Evolutionary conservation across 139 green algal genomes (phyloP).

Genomic region (Closterium sp.): DNA sequence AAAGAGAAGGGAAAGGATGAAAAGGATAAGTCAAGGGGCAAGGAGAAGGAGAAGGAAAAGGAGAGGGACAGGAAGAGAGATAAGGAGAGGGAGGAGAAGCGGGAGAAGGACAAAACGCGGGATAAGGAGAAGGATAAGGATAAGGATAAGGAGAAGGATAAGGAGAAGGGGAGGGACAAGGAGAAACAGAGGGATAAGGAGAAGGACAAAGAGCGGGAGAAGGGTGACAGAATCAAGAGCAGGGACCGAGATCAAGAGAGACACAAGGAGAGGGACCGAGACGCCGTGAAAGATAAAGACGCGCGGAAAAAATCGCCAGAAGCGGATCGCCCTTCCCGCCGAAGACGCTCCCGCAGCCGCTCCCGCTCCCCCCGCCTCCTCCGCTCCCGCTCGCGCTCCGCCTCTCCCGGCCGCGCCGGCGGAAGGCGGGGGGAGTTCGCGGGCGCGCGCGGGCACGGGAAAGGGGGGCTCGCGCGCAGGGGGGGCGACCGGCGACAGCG

Average conservation of each 20-base stretch:
- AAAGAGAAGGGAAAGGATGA: neutral
- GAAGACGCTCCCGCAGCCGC: neutral
- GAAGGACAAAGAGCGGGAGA: neutral
- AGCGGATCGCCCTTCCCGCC: neutral
- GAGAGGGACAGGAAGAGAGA: neutral
- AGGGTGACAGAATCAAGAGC: neutral
- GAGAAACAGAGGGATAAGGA: neutral
- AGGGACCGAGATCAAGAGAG: neutral
- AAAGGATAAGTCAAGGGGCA: neutral
- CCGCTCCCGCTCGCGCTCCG: neutral
- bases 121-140: neutral
- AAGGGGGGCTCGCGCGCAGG: neutral
- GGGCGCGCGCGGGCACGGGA: neutral
- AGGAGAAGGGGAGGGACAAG: neutral
- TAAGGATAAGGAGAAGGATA: neutral
- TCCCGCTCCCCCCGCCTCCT: neutral
- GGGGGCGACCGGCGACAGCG: neutral
- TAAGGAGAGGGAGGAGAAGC: neutral
- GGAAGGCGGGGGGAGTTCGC: neutral
- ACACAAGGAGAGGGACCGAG: neutral
- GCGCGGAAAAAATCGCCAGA: neutral
- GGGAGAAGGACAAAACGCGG: too few species aligned
- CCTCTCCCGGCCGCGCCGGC: neutral
- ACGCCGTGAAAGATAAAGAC: neutral
- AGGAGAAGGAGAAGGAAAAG: neutral